These are phyloP conservation scores for Microthlaspi erraticum DNA, from an alignment of 345 rosid species.

Conservation along the genomic window DNA sequence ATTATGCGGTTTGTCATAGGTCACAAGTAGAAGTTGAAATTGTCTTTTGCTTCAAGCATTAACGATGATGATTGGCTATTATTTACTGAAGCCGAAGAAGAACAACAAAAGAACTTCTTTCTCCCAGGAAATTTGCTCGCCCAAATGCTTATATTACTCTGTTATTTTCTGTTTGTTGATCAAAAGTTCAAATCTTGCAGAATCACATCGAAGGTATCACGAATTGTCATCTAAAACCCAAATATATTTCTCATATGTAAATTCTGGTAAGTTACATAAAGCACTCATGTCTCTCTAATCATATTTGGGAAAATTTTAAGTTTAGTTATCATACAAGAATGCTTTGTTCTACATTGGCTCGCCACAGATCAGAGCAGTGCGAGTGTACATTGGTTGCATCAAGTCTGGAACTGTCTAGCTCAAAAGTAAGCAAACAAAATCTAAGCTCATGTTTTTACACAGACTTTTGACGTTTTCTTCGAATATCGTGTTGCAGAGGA, in stretches of 20 bases:
- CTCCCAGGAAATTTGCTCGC: slow-evolving; percentile 48
- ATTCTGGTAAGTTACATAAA: slow-evolving; percentile 71
- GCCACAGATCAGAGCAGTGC: slow-evolving; percentile 61
- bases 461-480: not conserved
- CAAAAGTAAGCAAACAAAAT: slow-evolving; percentile 60
- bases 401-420: slow-evolving; percentile 87
- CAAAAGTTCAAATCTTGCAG: slow-evolving; percentile 53
- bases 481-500: slow-evolving; percentile 53
- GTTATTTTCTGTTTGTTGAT: not conserved
- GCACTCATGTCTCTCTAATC: slow-evolving; percentile 5
- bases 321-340: slow-evolving; percentile 53
- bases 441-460: slow-evolving; percentile 15
- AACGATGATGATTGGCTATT: slow-evolving; percentile 29
- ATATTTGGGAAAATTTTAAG: not conserved
- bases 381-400: slow-evolving; percentile 93
- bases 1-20: slow-evolving; percentile 86
- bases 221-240: slow-evolving; percentile 79
- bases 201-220: slow-evolving; percentile 89
- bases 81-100: slow-evolving; percentile 68
- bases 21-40: slow-evolving; percentile 68
- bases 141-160: not conserved
- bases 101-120: slow-evolving; percentile 68
- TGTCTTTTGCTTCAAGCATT: slow-evolving; percentile 66
- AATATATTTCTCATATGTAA: slow-evolving; percentile 77
- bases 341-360: slow-evolving; percentile 61